Base-by-base conservation (phyloP, 192 early-diverging fungal genomes). In the Coemansia sp. region DNA sequence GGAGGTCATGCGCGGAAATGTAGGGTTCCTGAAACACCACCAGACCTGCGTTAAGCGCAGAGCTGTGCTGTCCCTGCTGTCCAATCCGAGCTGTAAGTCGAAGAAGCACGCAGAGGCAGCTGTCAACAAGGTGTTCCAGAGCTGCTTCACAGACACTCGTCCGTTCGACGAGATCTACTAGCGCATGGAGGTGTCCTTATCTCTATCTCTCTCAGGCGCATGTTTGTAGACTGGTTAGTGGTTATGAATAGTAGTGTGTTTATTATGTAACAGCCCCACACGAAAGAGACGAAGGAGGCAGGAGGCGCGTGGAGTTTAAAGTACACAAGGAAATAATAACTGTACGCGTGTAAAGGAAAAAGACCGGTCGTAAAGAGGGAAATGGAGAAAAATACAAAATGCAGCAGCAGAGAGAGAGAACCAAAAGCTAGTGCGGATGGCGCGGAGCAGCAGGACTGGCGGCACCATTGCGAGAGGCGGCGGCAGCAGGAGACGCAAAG, bases 81-180 rank as follows among this genome's bases (percentile, higher is more conserved):
- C 89, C 50, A 90, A 93, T 49, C 90, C 93, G 12, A 76, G 76
- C n/a, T 95, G 92, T 75, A 83, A 88, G 55, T 88, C 85, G 5
- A 77, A 85, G 12, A 85, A 86, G 22, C 90, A 90, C 25, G 96
- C 96, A 0, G 95, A 95, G 75, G 89, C 87, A 39, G 94, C 92
- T 0, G 93, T 98, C 22, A 85, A 88, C 50, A 87, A 88, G 55
- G 96, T 96, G 5, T 98, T 94, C 83, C 85, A 92, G 38, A 90
- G 87, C 59, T 98, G 96, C 72, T 96, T 95, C 72, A 89, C 85
- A 11, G 96, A 98, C 72, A 98, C 94, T n/a, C 86, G 90, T 50
- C 96, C 96, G 1, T 98, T 95, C 78, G 94, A 96, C 75, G 96
- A 98, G 80, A 95, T 98, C 67, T 92, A 93, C 39, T 66, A 72